These are phyloP conservation scores for Coleophoma cylindrospora DNA, from an alignment of 2,329 filamentous ascomycete species.

Conservation along the genomic window DNA sequence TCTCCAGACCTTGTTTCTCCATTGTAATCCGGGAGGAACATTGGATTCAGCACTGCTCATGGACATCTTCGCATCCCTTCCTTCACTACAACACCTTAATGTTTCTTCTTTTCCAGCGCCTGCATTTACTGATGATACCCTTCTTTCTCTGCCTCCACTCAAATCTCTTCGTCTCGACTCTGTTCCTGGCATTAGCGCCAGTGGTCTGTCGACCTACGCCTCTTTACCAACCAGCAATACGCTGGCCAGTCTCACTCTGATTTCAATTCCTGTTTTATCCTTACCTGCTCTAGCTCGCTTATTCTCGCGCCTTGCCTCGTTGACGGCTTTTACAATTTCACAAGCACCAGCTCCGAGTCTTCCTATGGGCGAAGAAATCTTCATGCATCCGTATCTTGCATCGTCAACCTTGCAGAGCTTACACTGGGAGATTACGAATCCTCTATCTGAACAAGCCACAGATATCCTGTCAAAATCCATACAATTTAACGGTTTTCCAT, in stretches of 20 bases:
- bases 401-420: constrained; percentile 46
- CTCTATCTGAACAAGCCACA: constrained; percentile 43
- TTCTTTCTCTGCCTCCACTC: constrained; percentile 50
- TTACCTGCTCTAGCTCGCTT: constrained; percentile 53
- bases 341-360: constrained; percentile 51
- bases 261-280: constrained; percentile 51
- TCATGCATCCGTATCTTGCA: constrained; percentile 60
- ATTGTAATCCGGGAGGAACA: constrained; percentile 51
- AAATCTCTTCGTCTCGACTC: constrained; percentile 50
- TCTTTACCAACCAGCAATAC: constrained; percentile 39
- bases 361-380: constrained; percentile 49
- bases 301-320: constrained; percentile 45
- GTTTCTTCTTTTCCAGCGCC: constrained; percentile 50
- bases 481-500: constrained; percentile 54
- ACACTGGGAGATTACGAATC: constrained; percentile 55
- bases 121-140: constrained; percentile 51
- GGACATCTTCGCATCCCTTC: constrained; percentile 43
- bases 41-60: constrained; percentile 47
- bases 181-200: constrained; percentile 49
- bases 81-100: constrained; percentile 52
- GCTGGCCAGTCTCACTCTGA: constrained; percentile 46
- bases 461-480: constrained; percentile 62
- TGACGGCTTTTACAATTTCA: constrained; percentile 47
- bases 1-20: constrained; percentile 52
- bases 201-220: constrained; percentile 52